Evolutionary conservation across 345 rosid genomes (phyloP).

Genomic region (Garcia nutans): DNA sequence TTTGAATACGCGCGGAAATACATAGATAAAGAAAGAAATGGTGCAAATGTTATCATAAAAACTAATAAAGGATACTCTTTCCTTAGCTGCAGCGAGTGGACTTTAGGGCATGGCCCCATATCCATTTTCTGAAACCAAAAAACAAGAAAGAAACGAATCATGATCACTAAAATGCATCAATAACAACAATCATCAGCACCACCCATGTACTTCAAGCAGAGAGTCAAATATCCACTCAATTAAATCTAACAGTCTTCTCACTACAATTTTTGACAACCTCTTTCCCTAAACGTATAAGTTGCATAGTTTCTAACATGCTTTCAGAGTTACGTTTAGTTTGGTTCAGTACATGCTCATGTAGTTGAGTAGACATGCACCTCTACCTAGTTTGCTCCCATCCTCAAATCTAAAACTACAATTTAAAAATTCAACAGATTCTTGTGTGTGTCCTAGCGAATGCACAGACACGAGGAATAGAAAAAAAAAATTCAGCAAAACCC

Average conservation of each 20-base stretch:
- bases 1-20: background rate
- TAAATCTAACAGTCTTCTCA: background rate
- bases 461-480: too few species aligned
- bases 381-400: background rate
- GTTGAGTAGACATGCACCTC: background rate
- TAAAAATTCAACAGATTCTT: background rate
- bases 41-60: background rate
- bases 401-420: background rate
- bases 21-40: background rate
- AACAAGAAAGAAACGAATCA: background rate
- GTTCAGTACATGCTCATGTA: background rate
- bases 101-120: slow-evolving; percentile 99
- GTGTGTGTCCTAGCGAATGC: background rate
- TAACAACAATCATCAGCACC: background rate
- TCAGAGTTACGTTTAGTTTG: background rate
- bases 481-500: background rate
- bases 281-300: background rate
- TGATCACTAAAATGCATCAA: background rate
- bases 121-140: slow-evolving; percentile 85
- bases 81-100: slow-evolving; percentile 92
- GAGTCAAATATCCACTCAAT: background rate
- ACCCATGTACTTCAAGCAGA: background rate
- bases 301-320: background rate
- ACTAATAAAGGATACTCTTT: slow-evolving; percentile 76
- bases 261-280: background rate